Percentiles rank a stretch among this genome's conserved stretches.
phyloP scores from a whole-genome alignment of 164 flowering plant species.

The Brasenia schreberi region DNA sequence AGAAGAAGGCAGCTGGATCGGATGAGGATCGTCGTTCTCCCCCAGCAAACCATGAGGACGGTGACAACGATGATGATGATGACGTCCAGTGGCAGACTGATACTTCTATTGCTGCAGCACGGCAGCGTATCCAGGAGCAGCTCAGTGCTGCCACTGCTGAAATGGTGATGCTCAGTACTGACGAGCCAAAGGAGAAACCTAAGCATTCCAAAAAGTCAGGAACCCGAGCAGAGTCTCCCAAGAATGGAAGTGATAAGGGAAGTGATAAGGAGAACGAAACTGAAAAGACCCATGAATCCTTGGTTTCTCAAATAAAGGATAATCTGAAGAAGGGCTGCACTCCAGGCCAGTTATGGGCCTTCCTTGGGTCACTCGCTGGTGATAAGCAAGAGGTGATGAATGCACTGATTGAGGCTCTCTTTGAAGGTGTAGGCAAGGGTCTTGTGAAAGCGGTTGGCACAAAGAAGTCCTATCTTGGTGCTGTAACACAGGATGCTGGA shows the following conservation, averaged over 20 bases:
- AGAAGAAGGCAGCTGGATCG: constrained; percentile 40
- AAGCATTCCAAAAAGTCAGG: constrained; percentile 3
- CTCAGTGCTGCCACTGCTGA: constrained; percentile 61
- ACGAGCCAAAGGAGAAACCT: constrained; percentile 23
- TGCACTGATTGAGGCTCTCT: constrained; percentile 42
- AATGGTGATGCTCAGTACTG: constrained; percentile 57
- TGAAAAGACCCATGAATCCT: constrained; percentile 9
- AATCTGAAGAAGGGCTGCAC: constrained; percentile 29
- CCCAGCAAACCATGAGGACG: constrained; percentile 20
- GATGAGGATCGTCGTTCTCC: constrained; percentile 58
- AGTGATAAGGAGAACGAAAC: neutral
- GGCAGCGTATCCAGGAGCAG: constrained; percentile 57
- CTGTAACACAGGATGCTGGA: constrained; percentile 30
- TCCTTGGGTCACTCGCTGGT: constrained; percentile 25
- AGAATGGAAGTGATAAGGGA: constrained; percentile 1
- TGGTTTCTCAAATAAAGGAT: constrained; percentile 25
- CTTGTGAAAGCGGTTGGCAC: constrained; percentile 45
- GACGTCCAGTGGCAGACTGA: constrained; percentile 74
- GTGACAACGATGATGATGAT: constrained; percentile 26
- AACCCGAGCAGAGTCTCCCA: constrained; percentile 3
- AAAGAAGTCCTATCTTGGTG: constrained; percentile 34
- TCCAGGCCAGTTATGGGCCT: constrained; percentile 22
- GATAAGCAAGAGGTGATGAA: constrained; percentile 24
- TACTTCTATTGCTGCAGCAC: constrained; percentile 62
- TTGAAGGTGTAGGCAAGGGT: constrained; percentile 45